Evolutionary conservation across 257 asterid species (phyloP), one percentile per base, ranked within the genome.

Genomic region (Knoxia roxburghii): DNA sequence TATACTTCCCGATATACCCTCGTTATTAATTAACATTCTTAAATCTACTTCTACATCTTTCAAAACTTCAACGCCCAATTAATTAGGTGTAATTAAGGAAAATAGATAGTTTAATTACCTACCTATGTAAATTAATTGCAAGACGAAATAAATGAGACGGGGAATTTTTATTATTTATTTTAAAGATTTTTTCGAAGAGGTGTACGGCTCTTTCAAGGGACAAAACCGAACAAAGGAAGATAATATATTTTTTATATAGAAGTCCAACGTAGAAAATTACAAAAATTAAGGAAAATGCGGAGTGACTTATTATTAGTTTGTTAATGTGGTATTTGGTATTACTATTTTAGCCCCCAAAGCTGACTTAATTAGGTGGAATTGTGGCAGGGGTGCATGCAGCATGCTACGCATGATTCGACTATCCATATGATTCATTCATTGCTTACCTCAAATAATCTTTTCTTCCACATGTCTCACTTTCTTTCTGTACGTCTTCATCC

Each of bases 201-300:
- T n/a, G n/a, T n/a, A n/a, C n/a, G n/a, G n/a, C n/a, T n/a, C n/a
- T n/a, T n/a, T n/a, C n/a, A n/a, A n/a, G n/a, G n/a, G n/a, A n/a
- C n/a, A n/a, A n/a, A n/a, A n/a, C n/a, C n/a, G n/a, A n/a, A n/a
- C n/a, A n/a, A n/a, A n/a, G n/a, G n/a, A n/a, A n/a, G n/a, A n/a
- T n/a, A n/a, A n/a, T n/a, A n/a, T n/a, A n/a, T n/a, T 9, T 4
- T 2, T 6, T 12, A 46, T 13, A 20, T 46, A 46, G n/a, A 60
- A 41, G 14, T 60, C 37, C 46, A 73, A 59, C 43, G 39, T 67
- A 53, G 73, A 73, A 68, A 62, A 39, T 73, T 17, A 40, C 57
- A 66, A 54, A 14, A 50, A 21, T 64, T 35, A 52, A 29, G 68
- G 52, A 58, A 65, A 41, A 35, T 32, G 43, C 51, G 24, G 49